phyloP scores from a whole-genome alignment of 176 grass and related monocot species.

The Neostapfia colusana region DNA sequence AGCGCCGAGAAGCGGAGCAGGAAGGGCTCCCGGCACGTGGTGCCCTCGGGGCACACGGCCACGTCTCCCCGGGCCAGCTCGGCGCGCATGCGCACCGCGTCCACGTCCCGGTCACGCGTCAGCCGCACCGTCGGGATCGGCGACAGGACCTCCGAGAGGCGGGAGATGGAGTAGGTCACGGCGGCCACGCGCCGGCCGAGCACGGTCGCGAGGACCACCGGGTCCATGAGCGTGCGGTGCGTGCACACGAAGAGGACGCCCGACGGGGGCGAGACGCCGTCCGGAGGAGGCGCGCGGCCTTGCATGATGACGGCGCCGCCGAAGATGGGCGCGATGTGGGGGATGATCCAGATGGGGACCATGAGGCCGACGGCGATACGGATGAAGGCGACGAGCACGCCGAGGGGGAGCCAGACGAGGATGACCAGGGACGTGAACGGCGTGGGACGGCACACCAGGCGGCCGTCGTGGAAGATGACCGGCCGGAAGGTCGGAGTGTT shows the following conservation, averaged over 20 bases:
- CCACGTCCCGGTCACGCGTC: conserved; percentile 53
- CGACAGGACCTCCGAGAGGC: conserved; percentile 63
- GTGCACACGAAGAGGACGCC: conserved; percentile 93
- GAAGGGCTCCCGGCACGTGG: conserved; percentile 92
- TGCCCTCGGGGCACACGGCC: conserved; percentile 87
- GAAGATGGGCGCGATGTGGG: conserved; percentile 50
- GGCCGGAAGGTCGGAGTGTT: conserved; percentile 47
- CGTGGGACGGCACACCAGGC: conserved; percentile 69
- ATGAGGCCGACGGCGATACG: conserved; percentile 66
- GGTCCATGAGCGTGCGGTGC: conserved; percentile 84
- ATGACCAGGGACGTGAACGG: conserved; percentile 66
- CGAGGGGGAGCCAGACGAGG: conserved; percentile 81
- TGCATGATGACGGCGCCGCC: conserved; percentile 64
- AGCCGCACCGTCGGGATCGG: conserved; percentile 71
- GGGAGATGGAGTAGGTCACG: conserved; percentile 83
- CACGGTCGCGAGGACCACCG: conserved; percentile 61
- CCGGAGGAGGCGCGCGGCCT: conserved; percentile 46
- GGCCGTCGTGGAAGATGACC: conserved; percentile 91
- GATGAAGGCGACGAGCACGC: conserved; percentile 57
- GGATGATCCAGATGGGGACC: conserved; percentile 60
- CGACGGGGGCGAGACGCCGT: neutral
- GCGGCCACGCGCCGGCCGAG: conserved; percentile 63
- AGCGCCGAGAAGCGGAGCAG: conserved; percentile 87
- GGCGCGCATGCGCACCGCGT: conserved; percentile 48
- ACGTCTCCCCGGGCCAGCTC: conserved; percentile 73